Evolutionary conservation across 1,284 basidiomycete genomes (phyloP), one percentile per base, ranked within the genome.

Genomic region (Sphagnurus paluster): DNA sequence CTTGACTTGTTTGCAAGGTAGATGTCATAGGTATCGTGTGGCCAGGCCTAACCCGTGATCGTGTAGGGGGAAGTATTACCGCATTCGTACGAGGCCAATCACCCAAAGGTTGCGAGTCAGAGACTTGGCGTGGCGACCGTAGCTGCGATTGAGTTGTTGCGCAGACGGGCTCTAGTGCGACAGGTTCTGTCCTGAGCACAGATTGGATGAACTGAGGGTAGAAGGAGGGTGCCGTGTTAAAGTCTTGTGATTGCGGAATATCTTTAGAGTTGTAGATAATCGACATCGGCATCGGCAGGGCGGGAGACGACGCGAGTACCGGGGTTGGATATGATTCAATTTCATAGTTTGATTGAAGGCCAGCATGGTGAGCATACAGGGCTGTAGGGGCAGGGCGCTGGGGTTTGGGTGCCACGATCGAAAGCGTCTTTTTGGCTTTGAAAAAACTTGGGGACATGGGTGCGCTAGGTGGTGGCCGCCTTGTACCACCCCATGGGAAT

Each of bases 71-170:
- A 21, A 69, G 63, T 56, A 76, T 68, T 37, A 72, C 64, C 50
- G 44, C 26, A 20, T 80, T 72, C 11, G 59, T 54, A 21, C 76
- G 73, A 14, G 81, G 81, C 82, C 81, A 84, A 37, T 75, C 59
- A 16, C 78, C 77, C 1, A 83, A 62, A 4, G 76, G 78, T 10
- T 72, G 64, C n/a, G 77, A 74, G 5, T 69, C 68, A 11, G 68
- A 33, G 11, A 46, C 34, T 10, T 49, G 45, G 23, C 42, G 49
- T 19, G 43, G 50, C n/a, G 38, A 33, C 25, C 39, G 46, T 4
- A 14, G 19, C 2, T 32, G 33, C 1, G 16, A 49, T 43, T 46
- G 26, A 47, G 47, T 44, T 14, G 24, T 38, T 39, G 36, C 5
- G 8, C 17, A 8, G 25, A 14, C 21, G 7, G 26, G 13, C 9